Evolutionary conservation across 257 asterid genomes (phyloP).

Genomic region (Knoxia roxburghii): DNA sequence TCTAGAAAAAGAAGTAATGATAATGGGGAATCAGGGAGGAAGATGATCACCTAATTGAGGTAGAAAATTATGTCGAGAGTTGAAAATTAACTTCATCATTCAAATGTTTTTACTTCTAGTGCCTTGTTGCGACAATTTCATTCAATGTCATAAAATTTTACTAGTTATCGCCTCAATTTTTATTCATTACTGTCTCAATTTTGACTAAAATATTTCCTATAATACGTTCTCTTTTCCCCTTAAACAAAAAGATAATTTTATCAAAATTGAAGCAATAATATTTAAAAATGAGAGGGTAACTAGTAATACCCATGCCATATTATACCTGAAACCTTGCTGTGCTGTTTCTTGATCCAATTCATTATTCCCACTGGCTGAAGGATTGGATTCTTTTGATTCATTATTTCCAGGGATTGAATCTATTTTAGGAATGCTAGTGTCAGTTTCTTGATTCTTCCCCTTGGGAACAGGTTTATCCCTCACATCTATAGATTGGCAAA

Average conservation of each 20-base stretch:
- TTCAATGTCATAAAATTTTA: conserved; percentile 11
- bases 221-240: too few relatives aligned
- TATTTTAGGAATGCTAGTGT: not conserved
- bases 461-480: not conserved
- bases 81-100: conserved; percentile 20
- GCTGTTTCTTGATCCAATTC: conserved; percentile 3
- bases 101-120: conserved; percentile 7
- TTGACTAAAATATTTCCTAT: too few relatives aligned
- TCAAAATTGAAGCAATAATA: too few relatives aligned
- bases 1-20: too few relatives aligned
- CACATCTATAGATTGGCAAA: not conserved
- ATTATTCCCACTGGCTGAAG: not conserved
- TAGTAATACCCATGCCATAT: conserved; percentile 23
- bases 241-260: too few relatives aligned
- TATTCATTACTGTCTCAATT: too few relatives aligned
- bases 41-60: not conserved
- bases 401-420: not conserved
- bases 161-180: too few relatives aligned
- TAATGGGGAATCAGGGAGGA: not conserved
- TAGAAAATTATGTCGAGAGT: conserved; percentile 10
- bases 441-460: not conserved
- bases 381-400: not conserved
- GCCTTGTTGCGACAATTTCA: conserved; percentile 13
- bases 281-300: too few relatives aligned
- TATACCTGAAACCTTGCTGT: conserved; percentile 4